Evolutionary conservation across 257 asterid species (phyloP).

Genomic region (Cruciata laevipes): DNA sequence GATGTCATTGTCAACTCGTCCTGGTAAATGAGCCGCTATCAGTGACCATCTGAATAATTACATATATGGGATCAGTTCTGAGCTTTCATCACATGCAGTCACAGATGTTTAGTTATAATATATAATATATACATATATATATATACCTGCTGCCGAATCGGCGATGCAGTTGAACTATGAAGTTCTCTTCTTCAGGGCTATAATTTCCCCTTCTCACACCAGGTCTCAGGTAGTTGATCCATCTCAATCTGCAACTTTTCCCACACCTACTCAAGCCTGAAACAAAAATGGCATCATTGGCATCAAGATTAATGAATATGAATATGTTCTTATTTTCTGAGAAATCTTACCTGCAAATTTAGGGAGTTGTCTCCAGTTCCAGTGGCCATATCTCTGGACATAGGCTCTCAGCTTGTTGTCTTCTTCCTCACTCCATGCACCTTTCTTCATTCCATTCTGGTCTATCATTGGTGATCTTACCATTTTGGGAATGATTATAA

Average conservation of each 20-base stretch:
- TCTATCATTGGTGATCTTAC: conserved; percentile 20
- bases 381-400: conserved; percentile 32
- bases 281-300: not conserved
- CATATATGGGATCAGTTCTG: no score
- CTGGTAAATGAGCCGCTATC: not conserved
- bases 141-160: not conserved
- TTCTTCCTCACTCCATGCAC: conserved; percentile 33
- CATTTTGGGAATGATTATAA: conserved; percentile 8
- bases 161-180: not conserved
- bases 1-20: not conserved
- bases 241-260: conserved; percentile 4
- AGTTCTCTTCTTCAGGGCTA: not conserved
- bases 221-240: not conserved
- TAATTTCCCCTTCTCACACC: not conserved
- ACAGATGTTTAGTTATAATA: no score
- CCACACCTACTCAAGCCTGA: not conserved
- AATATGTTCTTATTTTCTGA: no score
- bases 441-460: conserved; percentile 20
- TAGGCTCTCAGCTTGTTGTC: conserved; percentile 34
- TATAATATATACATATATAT: no score
- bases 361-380: conserved; percentile 48
- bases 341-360: conserved; percentile 20
- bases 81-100: no score
- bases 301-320: no score
- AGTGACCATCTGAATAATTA: not conserved